Evolutionary conservation across 331 rosid genomes (phyloP).

Genomic region (Saraca asoca): DNA sequence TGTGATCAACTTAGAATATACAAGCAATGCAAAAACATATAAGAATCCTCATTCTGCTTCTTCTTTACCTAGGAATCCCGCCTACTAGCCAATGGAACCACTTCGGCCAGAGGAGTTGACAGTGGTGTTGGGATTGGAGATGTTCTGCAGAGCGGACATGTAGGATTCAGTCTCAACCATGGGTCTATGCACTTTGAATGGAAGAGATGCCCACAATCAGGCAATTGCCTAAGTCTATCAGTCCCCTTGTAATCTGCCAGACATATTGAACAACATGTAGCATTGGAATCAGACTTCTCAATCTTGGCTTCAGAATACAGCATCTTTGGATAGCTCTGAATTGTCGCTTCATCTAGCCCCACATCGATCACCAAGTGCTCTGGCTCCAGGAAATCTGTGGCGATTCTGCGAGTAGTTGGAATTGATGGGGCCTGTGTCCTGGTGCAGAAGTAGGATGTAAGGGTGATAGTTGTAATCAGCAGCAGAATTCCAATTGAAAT

Average conservation of each 20-base stretch:
- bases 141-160: constrained; percentile 88
- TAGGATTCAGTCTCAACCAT: constrained; percentile 77
- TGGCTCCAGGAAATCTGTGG: constrained; percentile 28
- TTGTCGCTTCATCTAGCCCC: constrained; percentile 74
- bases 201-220: constrained; percentile 82
- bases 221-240: constrained; percentile 64
- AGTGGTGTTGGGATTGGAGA: constrained; percentile 90
- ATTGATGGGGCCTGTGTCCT: constrained; percentile 33
- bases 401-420: constrained; percentile 18
- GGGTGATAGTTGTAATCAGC: constrained; percentile 81
- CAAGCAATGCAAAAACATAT: constrained; percentile 4
- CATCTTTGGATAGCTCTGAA: constrained; percentile 68
- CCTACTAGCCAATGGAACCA: constrained; percentile 72
- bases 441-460: constrained; percentile 83
- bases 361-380: constrained; percentile 50
- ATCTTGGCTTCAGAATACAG: constrained; percentile 69
- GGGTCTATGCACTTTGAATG: constrained; percentile 80
- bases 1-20: neutral
- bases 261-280: constrained; percentile 80
- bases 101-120: constrained; percentile 91
- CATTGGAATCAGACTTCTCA: constrained; percentile 46
- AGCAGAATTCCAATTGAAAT: constrained; percentile 81
- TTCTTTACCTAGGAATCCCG: constrained; percentile 41
- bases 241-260: constrained; percentile 65
- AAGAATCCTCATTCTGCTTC: neutral